A percentile compares a stretch with the other conserved stretches of the same genome.
These are phyloP conservation scores for Apiospora rasikravindrae DNA, from an alignment of 2,329 filamentous ascomycete genomes.

Conservation along the genomic window DNA sequence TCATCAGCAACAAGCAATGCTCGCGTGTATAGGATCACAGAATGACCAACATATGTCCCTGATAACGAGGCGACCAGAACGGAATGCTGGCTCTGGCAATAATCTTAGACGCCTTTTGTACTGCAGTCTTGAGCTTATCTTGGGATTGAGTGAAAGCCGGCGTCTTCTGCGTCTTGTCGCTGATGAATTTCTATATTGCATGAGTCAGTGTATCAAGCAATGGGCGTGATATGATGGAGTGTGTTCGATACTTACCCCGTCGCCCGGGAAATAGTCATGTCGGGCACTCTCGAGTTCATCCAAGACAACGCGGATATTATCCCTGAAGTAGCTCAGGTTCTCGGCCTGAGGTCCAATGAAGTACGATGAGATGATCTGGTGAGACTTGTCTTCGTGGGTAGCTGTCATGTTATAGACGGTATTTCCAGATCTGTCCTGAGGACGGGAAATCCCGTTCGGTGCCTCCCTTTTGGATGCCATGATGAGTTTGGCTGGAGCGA, in stretches of 20 bases:
- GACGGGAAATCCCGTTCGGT: not conserved
- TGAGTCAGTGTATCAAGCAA: not conserved
- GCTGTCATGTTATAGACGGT: constrained; percentile 21
- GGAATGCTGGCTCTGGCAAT: constrained; percentile 50
- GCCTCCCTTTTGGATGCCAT: not conserved
- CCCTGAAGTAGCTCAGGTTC: constrained; percentile 46
- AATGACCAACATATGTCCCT: constrained; percentile 50
- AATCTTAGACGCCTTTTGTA: constrained; percentile 42
- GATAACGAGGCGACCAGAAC: constrained; percentile 53
- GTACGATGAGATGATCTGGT: constrained; percentile 44
- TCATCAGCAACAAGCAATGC: constrained; percentile 11
- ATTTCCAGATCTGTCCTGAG: constrained; percentile 15
- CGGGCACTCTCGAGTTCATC: constrained; percentile 42
- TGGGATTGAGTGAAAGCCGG: constrained; percentile 40
- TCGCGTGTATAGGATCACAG: not conserved
- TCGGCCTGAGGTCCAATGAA: constrained; percentile 50
- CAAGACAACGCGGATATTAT: constrained; percentile 46
- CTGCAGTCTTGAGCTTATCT: constrained; percentile 41
- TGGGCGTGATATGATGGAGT: not conserved
- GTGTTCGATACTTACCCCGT: constrained; percentile 37
- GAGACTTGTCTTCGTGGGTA: constrained; percentile 31
- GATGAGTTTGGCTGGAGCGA: not conserved
- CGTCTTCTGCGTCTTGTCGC: constrained; percentile 40
- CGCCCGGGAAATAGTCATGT: constrained; percentile 41
- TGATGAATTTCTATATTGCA: constrained; percentile 42